Conservation (phyloP, 148 eudicot genomes). For the Chenopodium formosanum region DNA sequence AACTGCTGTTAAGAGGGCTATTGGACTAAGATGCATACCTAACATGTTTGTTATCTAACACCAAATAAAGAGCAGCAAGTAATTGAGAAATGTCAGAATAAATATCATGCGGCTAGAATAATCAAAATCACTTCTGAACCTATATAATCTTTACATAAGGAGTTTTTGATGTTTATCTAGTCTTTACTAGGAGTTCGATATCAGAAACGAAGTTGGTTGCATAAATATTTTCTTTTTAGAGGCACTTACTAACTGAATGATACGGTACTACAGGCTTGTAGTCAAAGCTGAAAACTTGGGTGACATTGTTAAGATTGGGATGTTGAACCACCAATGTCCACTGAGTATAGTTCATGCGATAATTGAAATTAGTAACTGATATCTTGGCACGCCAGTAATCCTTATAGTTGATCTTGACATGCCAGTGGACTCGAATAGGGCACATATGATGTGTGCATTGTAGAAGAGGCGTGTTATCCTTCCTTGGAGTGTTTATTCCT, state of each 20-base stretch:
- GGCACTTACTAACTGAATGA: conserved; percentile 50
- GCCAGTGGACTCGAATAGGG: conserved; percentile 66
- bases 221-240: not conserved
- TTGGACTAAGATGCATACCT: no score
- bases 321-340: conserved; percentile 73
- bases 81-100: no score
- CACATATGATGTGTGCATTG: conserved; percentile 72
- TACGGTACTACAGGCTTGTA: conserved; percentile 62
- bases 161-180: no score
- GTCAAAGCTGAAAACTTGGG: conserved; percentile 65
- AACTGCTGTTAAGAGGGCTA: not conserved
- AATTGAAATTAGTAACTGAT: conserved; percentile 58
- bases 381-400: conserved; percentile 63
- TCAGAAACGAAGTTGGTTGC: no score
- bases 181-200: no score
- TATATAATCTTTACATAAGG: not conserved
- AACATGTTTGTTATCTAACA: no score
- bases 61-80: no score
- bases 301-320: conserved; percentile 64
- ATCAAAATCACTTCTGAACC: not conserved
- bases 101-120: no score
- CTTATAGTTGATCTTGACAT: conserved; percentile 58
- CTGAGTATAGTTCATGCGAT: conserved; percentile 48
- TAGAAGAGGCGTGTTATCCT: conserved; percentile 43
- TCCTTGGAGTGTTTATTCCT: conserved; percentile 52